These are phyloP conservation scores for Phoma sp. DNA, from an alignment of 2,329 filamentous ascomycete genomes.

Conservation along the genomic window DNA sequence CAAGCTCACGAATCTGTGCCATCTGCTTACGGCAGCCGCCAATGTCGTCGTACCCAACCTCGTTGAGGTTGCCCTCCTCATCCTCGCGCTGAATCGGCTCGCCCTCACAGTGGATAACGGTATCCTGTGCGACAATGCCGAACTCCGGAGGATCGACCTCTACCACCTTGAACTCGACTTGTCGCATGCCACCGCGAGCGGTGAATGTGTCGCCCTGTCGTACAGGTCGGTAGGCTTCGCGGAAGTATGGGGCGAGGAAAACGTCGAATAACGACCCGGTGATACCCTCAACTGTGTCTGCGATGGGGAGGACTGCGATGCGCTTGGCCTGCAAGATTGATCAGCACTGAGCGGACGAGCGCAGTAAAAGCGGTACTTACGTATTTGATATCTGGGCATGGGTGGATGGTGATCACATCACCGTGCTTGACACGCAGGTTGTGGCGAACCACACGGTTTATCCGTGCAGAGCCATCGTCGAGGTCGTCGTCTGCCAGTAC, in stretches of 20 bases:
- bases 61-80: slow-evolving; percentile 98
- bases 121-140: slow-evolving; percentile 98
- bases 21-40: slow-evolving; percentile 99
- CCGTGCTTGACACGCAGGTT: slow-evolving; percentile 98
- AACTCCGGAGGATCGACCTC: slow-evolving; percentile 98
- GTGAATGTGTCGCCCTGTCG: slow-evolving; percentile 98
- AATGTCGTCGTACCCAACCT: slow-evolving; percentile 99
- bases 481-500: slow-evolving; percentile 97
- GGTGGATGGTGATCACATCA: slow-evolving; percentile 95
- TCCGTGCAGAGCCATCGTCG: slow-evolving; percentile 93
- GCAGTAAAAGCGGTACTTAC: slow-evolving; percentile 61
- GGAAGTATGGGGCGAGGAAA: slow-evolving; percentile 99
- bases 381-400: slow-evolving; percentile 99
- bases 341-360: slow-evolving; percentile 17
- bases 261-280: slow-evolving; percentile 98
- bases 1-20: slow-evolving; percentile 98
- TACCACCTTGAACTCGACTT: slow-evolving; percentile 99
- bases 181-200: slow-evolving; percentile 95
- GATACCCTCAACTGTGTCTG: slow-evolving; percentile 96
- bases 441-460: slow-evolving; percentile 98
- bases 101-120: slow-evolving; percentile 97
- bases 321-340: slow-evolving; percentile 78
- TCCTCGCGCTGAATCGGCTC: slow-evolving; percentile 97
- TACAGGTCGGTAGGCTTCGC: slow-evolving; percentile 96
- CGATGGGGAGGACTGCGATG: slow-evolving; percentile 96